phyloP scores from a whole-genome alignment of 768 basidiomycete species.

The Pleurotus cornucopiae region DNA sequence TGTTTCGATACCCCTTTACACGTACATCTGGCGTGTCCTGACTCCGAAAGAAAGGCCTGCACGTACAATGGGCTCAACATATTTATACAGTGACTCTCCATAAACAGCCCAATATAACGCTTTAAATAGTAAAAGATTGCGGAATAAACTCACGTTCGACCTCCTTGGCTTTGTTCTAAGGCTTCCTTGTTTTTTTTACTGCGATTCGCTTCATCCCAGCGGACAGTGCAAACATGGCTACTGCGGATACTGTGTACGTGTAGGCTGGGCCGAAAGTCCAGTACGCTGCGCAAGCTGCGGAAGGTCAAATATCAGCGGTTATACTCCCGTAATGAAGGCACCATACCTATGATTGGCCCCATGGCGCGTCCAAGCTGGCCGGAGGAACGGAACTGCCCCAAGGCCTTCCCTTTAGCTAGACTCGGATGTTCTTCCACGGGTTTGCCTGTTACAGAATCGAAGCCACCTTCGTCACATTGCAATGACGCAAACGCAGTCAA shows the following conservation, averaged over 20 bases:
- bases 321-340: constrained; percentile 7
- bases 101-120: too few species aligned
- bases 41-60: not conserved
- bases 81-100: too few species aligned
- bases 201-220: constrained; percentile 51
- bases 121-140: not conserved
- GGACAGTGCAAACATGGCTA: constrained; percentile 62
- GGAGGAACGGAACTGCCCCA: constrained; percentile 28
- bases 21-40: not conserved
- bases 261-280: constrained; percentile 83
- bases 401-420: constrained; percentile 62
- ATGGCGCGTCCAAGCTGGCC: constrained; percentile 93
- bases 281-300: constrained; percentile 76
- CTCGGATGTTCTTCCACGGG: constrained; percentile 51
- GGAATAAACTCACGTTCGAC: not conserved
- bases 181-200: constrained; percentile 24
- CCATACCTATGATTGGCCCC: constrained; percentile 83
- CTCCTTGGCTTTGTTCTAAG: too few species aligned
- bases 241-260: constrained; percentile 65
- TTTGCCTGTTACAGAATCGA: constrained; percentile 56
- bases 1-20: constrained; percentile 3
- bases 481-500: constrained; percentile 88
- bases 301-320: constrained; percentile 11
- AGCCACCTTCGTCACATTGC: constrained; percentile 74
- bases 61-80: not conserved